Conservation (phyloP, 441 rosid genomes). For the Adansonia madagascariensis region DNA sequence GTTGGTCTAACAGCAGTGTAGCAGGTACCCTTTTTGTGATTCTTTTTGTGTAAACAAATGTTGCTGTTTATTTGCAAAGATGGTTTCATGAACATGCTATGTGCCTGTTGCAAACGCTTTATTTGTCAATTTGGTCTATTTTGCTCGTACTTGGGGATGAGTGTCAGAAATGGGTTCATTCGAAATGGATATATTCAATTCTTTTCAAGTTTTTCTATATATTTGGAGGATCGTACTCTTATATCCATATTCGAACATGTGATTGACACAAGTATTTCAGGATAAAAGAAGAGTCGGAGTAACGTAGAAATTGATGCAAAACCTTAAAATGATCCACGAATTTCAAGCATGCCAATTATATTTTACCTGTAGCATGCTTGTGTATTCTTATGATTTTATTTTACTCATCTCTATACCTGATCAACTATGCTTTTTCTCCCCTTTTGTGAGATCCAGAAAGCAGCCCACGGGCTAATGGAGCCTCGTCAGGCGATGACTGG, state of each 20-base stretch:
- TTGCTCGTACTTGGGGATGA: neutral
- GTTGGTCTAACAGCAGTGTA: constrained; percentile 61
- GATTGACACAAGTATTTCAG: neutral
- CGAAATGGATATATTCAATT: neutral
- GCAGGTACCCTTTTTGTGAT: constrained; percentile 52
- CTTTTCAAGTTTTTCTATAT: neutral
- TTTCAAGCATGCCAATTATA: neutral
- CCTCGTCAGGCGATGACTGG: constrained; percentile 87
- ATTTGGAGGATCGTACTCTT: neutral
- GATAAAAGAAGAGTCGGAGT: neutral
- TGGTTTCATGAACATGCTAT: neutral
- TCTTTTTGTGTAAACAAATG: neutral
- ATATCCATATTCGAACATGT: neutral
- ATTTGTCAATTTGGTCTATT: neutral
- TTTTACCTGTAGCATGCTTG: constrained; percentile 5
- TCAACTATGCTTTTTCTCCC: neutral
- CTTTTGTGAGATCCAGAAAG: constrained; percentile 56
- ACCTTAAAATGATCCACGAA: neutral
- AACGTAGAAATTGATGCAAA: neutral
- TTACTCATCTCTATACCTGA: neutral
- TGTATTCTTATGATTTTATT: neutral
- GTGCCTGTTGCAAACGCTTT: neutral
- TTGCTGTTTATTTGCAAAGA: neutral
- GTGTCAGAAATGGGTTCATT: neutral
- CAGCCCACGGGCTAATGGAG: constrained; percentile 69